Evolutionary conservation across 305 asterid genomes (phyloP).

Genomic region (Fraxinus angustifolia): DNA sequence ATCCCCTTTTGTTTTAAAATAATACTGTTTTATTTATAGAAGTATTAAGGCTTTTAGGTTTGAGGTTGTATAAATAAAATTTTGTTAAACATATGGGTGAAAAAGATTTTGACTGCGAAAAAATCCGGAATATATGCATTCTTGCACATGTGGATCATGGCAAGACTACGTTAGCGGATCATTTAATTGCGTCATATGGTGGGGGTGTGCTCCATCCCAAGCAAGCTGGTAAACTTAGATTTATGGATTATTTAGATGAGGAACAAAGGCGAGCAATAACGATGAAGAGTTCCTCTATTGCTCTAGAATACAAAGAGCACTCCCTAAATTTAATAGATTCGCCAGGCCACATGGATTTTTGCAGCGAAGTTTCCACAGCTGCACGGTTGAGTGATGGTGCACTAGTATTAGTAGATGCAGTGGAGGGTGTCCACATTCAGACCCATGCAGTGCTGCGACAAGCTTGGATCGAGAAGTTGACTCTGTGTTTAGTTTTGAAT

Average conservation of each 20-base stretch:
- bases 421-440: conserved; percentile 98
- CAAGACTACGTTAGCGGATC: conserved; percentile 93
- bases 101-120: not conserved
- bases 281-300: conserved; percentile 92
- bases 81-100: not conserved
- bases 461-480: conserved; percentile 92
- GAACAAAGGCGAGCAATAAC: conserved; percentile 96
- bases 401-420: conserved; percentile 79
- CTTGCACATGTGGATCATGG: conserved; percentile 99
- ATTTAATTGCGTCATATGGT: conserved; percentile 76
- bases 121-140: conserved; percentile 73
- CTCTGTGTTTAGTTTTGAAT: conserved; percentile 75
- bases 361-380: conserved; percentile 96
- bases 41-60: not conserved
- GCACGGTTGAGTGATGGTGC: conserved; percentile 97
- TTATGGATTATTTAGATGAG: conserved; percentile 94
- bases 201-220: conserved; percentile 96
- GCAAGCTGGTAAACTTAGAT: conserved; percentile 93
- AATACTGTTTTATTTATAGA: not conserved
- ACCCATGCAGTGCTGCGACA: conserved; percentile 92
- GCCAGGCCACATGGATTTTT: conserved; percentile 97
- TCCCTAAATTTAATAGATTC: conserved; percentile 78
- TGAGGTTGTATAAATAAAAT: not conserved
- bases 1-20: not conserved
- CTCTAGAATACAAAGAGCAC: conserved; percentile 52